Evolutionary conservation across 139 green algal genomes (phyloP), one percentile per base, ranked within the genome.

Genomic region (Volvox reticuliferus): DNA sequence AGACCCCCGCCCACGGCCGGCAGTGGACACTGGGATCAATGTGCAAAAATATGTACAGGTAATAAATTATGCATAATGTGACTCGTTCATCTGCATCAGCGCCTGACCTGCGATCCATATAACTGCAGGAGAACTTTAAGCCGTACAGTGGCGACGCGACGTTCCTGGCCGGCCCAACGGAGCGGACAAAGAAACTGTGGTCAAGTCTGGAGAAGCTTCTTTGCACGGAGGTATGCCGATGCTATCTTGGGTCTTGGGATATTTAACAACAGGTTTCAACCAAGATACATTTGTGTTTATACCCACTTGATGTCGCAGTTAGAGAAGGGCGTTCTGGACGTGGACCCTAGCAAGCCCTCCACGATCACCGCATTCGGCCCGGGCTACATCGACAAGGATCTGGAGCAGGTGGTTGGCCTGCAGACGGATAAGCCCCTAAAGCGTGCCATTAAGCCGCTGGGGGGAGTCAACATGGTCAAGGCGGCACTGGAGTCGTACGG

Each of bases 401-500:
- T 91, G 62, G 94, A 96, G 88, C 86, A 93, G 71, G 86, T 97
- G 65, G 95, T 97, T 44, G 95, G 95, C 26, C 86, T 97, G 76
- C 96, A 98, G 92, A 97, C 96, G 12, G 94, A 97, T 84, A 83
- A 77, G 77, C 95, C 96, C 12, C 93, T 98, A 1, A 96, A 97
- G 92, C 93, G 96, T 61, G 93, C 94, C 55, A 97, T 98, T 89
- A 98, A 98, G 93, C 95, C 96, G 0, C 89, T 95, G 90, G 96
- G 96, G 37, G 96, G 96, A 32, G 94, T 95, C 62, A 92, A 94
- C 91, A 95, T 97, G 92, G 96, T 98, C 67, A 94, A 96, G 86
- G 89, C 89, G n/a, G 96, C 96, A 21, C 93, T 97, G 28, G 81
- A 95, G 89, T 86, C 92, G 20, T 96, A 96, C 82, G 94, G 93